phyloP scores from a whole-genome alignment of 75 land plant species.

The Cunninghamia lanceolata region DNA sequence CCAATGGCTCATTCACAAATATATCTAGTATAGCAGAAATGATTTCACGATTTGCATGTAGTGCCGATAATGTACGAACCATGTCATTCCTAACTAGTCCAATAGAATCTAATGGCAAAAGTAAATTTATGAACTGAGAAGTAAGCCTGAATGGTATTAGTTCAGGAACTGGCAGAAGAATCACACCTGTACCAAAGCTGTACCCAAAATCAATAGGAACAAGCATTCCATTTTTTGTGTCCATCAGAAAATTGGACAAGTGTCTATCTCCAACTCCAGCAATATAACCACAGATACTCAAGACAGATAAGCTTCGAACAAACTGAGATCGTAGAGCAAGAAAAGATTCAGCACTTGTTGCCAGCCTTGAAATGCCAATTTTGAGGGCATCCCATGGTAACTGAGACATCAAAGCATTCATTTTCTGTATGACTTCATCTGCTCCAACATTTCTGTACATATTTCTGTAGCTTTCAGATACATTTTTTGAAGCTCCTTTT shows the following conservation, averaged over 20 bases:
- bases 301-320: constrained; percentile 43
- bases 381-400: constrained; percentile 46
- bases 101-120: constrained; percentile 41
- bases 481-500: constrained; percentile 27
- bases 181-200: constrained; percentile 58
- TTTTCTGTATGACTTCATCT: constrained; percentile 26
- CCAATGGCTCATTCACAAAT: constrained; percentile 54
- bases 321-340: constrained; percentile 42
- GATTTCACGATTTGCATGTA: constrained; percentile 34
- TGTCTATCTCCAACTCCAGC: constrained; percentile 60
- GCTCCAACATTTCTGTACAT: constrained; percentile 32
- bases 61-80: constrained; percentile 38
- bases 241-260: constrained; percentile 42
- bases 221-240: constrained; percentile 37
- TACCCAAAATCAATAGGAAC: constrained; percentile 58
- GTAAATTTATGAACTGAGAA: constrained; percentile 40
- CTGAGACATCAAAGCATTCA: constrained; percentile 24
- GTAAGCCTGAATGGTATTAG: constrained; percentile 51
- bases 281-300: constrained; percentile 52
- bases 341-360: constrained; percentile 59
- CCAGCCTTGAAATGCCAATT: constrained; percentile 36
- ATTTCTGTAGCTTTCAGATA: constrained; percentile 31
- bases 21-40: constrained; percentile 53
- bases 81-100: constrained; percentile 47
- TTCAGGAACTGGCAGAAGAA: constrained; percentile 54